Base-by-base conservation (phyloP, 2,329 filamentous ascomycete genomes). In the Arthrobotrys entomopaga region DNA sequence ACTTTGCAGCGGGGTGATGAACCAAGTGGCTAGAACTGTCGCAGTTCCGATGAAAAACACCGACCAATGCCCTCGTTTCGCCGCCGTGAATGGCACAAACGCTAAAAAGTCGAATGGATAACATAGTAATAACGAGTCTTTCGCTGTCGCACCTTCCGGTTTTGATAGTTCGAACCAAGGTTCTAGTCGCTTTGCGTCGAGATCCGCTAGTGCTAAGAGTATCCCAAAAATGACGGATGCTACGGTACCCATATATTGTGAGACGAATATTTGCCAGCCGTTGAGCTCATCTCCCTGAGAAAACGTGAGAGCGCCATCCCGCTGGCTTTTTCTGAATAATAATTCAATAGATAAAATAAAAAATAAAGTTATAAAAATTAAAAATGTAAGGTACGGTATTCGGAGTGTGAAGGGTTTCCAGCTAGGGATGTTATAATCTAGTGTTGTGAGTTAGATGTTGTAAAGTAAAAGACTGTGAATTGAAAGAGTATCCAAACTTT, bases 121-220 rank as follows among this genome's bases (percentile, higher is more conserved):
- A 0, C 84, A 82, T 0, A 89, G 56, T 0, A 87, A 80, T 0
- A 89, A 15, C 0, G 86, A 87, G 0, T 85, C 77, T 4, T 81
- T 79, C 0, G 82, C 86, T 0, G 76, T 76, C 0, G 84, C 84
- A 0, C 87, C 87, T 0, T 78, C 76, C 0, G 77, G 13, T 8
- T 82, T 84, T 0, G 86, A 87, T 0, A 89, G 64, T 20, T 88
- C 86, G 10, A 87, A 84, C 81, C 85, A 90, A 0, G 87, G 87
- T 38, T 90, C 87, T 50, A 89, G 80, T 0, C 88, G 77, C 69
- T 88, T 87, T 0, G 83, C 81, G 40, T 90, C 86, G 0, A 89
- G 78, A 58, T 89, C 87, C 0, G 88, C 82, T 86, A 87, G 88
- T 1, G 82, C 83, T 86, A 87, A 89, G 0, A 85, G 52, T 0